These are phyloP conservation scores for Teunomyces pallodes DNA, from an alignment of 805 yeast genomes.

Conservation along the genomic window DNA sequence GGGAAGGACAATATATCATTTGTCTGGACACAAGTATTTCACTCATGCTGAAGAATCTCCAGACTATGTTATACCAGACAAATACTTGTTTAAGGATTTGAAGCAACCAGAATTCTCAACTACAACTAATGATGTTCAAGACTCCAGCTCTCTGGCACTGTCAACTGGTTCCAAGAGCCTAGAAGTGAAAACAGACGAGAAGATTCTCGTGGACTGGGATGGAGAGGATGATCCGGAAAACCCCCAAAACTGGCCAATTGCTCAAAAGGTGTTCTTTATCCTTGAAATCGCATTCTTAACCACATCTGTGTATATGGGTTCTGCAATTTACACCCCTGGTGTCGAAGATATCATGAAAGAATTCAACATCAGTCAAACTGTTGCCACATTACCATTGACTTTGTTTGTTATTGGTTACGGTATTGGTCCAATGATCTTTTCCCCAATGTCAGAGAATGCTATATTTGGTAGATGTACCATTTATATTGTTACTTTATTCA, in stretches of 20 bases:
- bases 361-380: conserved; percentile 42
- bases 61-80: conserved; percentile 16
- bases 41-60: conserved; percentile 15
- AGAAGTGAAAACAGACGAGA: neutral
- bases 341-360: conserved; percentile 42
- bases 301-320: conserved; percentile 52
- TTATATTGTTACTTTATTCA: conserved; percentile 44
- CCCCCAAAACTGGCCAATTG: conserved; percentile 55
- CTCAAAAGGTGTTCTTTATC: conserved; percentile 38
- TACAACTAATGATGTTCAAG: neutral
- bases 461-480: conserved; percentile 51
- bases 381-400: conserved; percentile 51
- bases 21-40: conserved; percentile 24
- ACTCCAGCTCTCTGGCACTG: neutral
- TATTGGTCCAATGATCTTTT: conserved; percentile 55
- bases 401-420: conserved; percentile 61
- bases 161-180: neutral
- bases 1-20: conserved; percentile 27
- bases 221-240: conserved; percentile 51
- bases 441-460: conserved; percentile 59
- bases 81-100: conserved; percentile 7
- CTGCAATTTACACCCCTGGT: conserved; percentile 57
- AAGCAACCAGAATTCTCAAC: neutral
- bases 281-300: conserved; percentile 44
- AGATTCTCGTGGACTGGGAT: conserved; percentile 40